These are phyloP conservation scores for Boletus bicolor DNA, from an alignment of 768 basidiomycete genomes.

Conservation along the genomic window DNA sequence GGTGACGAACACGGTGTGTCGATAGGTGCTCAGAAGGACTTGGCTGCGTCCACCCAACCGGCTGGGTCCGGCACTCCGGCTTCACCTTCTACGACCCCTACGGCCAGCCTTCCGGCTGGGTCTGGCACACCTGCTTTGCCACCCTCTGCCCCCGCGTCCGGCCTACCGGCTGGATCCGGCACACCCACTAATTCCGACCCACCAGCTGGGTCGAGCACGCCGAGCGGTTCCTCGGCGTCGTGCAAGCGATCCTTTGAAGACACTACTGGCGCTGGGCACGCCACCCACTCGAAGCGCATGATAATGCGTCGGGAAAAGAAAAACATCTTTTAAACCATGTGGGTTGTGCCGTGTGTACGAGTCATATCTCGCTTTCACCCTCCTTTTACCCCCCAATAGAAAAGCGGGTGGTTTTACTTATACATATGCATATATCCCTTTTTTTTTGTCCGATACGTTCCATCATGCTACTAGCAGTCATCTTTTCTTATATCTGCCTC, in stretches of 20 bases:
- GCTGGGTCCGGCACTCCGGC: background rate
- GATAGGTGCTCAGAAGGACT: conserved; percentile 12
- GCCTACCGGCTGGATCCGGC: no score
- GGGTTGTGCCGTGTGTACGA: background rate
- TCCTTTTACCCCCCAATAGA: background rate
- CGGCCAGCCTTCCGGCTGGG: background rate
- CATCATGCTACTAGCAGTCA: background rate
- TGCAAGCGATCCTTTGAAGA: background rate
- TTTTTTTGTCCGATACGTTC: no score
- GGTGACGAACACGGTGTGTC: background rate
- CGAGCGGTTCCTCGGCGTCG: background rate
- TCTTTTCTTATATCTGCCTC: background rate
- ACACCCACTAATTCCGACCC: background rate
- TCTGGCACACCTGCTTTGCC: background rate
- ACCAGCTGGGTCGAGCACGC: background rate
- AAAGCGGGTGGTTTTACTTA: background rate
- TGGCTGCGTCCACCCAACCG: no score
- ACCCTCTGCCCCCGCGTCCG: background rate
- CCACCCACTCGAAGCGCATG: background rate
- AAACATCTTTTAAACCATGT: background rate
- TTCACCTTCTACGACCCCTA: background rate
- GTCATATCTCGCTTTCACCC: background rate
- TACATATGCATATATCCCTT: background rate
- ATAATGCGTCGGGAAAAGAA: background rate
- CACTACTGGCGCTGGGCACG: no score